Evolutionary conservation across 306 rosid genomes (phyloP).

Genomic region (Quercus agrifolia): DNA sequence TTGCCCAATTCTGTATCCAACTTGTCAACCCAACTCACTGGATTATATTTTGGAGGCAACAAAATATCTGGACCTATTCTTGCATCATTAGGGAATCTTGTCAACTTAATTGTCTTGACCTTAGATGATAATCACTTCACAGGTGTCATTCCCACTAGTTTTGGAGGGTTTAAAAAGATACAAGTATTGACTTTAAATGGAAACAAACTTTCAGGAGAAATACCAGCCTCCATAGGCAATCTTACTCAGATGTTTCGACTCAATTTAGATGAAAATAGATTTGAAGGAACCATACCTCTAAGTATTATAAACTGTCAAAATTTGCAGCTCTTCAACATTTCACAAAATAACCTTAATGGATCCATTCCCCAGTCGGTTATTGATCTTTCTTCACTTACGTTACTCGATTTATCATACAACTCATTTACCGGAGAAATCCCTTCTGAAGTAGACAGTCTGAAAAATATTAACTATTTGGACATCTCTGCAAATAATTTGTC

Average conservation of each 20-base stretch:
- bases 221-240: no score
- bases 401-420: no score
- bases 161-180: not conserved
- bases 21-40: conserved; percentile 15
- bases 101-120: not conserved
- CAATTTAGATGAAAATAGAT: not conserved
- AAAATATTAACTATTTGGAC: conserved; percentile 10
- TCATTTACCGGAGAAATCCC: no score
- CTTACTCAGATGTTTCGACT: no score
- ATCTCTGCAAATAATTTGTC: conserved; percentile 27
- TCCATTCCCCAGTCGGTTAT: conserved; percentile 7
- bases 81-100: conserved; percentile 15
- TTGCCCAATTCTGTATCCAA: conserved; percentile 28
- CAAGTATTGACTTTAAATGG: no score
- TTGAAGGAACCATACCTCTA: not conserved
- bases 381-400: not conserved
- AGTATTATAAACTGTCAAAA: conserved; percentile 11
- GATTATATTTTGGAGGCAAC: not conserved
- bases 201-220: no score
- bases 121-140: not conserved
- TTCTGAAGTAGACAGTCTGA: not conserved
- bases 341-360: conserved; percentile 22
- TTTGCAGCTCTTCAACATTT: not conserved
- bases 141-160: conserved; percentile 21
- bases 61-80: conserved; percentile 24